Conservation (phyloP, 768 basidiomycete species). For the Mrakia hoshinonis region DNA sequence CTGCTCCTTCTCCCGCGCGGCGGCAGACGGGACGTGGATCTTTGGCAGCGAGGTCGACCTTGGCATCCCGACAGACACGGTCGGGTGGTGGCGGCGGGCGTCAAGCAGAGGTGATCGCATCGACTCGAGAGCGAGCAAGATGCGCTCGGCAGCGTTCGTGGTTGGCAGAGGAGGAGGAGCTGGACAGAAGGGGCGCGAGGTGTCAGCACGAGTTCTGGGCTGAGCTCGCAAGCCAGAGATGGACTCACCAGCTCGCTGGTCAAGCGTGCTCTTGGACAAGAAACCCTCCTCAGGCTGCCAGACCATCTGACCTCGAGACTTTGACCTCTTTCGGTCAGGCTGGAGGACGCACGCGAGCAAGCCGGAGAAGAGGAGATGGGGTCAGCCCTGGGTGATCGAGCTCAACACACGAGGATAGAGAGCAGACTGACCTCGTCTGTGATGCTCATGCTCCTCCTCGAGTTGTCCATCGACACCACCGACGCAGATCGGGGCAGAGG, state of each 20-base stretch:
- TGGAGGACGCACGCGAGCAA: not conserved
- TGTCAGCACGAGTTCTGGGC: not conserved
- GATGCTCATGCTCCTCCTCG: not conserved
- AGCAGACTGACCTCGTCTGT: not conserved
- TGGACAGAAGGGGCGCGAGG: not conserved
- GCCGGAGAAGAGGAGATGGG: not conserved
- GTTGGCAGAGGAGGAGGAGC: not conserved
- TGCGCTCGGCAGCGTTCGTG: slow-evolving; percentile 7
- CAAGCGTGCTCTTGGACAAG: slow-evolving; percentile 6
- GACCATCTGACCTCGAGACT: slow-evolving; percentile 17
- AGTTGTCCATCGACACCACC: slow-evolving; percentile 12
- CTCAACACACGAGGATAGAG: not conserved
- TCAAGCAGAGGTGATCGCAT: slow-evolving; percentile 14
- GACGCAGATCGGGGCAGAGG: slow-evolving; percentile 11
- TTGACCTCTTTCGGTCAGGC: slow-evolving; percentile 3
- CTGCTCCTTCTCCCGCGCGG: slow-evolving; percentile 17
- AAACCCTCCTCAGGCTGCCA: slow-evolving; percentile 19
- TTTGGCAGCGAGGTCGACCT: slow-evolving; percentile 5
- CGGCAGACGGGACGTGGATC: slow-evolving; percentile 16
- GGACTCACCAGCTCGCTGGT: slow-evolving; percentile 10
- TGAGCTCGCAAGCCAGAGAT: not conserved
- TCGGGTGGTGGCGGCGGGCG: slow-evolving; percentile 5
- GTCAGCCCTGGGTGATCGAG: not conserved
- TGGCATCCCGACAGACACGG: not conserved
- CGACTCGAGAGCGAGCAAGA: slow-evolving; percentile 10